Evolutionary conservation across 1,284 basidiomycete genomes (phyloP).

Genomic region (Apiotrichum siamense): DNA sequence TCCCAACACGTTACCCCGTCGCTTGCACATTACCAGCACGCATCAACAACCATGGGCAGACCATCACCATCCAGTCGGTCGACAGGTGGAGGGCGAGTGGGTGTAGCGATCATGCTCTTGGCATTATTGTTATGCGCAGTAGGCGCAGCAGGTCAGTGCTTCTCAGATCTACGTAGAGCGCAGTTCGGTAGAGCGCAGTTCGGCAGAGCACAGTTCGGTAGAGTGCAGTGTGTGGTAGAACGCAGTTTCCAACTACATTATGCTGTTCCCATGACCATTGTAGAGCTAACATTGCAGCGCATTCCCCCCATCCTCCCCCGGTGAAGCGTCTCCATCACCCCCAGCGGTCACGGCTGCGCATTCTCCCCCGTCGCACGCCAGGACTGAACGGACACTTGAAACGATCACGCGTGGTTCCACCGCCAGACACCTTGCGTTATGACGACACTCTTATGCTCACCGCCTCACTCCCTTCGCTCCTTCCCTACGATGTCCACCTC

Average conservation of each 20-base stretch:
- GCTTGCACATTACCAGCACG: too few relatives aligned
- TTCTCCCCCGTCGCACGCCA: constrained; percentile 54
- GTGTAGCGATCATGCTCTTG: too few relatives aligned
- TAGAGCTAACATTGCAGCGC: constrained; percentile 21
- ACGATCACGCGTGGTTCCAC: constrained; percentile 20
- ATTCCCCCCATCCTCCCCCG: constrained; percentile 36
- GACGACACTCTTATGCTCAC: constrained; percentile 38
- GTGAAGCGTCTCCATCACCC: constrained; percentile 35
- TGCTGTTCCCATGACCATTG: too few relatives aligned
- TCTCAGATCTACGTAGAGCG: not conserved
- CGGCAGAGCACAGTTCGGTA: too few relatives aligned
- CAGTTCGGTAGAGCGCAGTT: too few relatives aligned
- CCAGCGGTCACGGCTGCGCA: constrained; percentile 36
- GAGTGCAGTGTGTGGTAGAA: too few relatives aligned
- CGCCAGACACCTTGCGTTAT: constrained; percentile 29
- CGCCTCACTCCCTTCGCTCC: constrained; percentile 26
- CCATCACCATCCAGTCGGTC: too few relatives aligned
- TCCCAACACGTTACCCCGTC: too few relatives aligned
- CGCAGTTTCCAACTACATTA: too few relatives aligned
- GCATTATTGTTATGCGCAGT: not conserved
- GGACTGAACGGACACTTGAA: not conserved
- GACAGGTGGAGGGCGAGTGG: too few relatives aligned
- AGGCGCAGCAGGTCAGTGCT: not conserved
- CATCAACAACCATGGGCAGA: too few relatives aligned
- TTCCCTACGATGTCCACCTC: constrained; percentile 27